Base-by-base conservation (phyloP, 164 flowering plant species). In the Magnolia officinalis region DNA sequence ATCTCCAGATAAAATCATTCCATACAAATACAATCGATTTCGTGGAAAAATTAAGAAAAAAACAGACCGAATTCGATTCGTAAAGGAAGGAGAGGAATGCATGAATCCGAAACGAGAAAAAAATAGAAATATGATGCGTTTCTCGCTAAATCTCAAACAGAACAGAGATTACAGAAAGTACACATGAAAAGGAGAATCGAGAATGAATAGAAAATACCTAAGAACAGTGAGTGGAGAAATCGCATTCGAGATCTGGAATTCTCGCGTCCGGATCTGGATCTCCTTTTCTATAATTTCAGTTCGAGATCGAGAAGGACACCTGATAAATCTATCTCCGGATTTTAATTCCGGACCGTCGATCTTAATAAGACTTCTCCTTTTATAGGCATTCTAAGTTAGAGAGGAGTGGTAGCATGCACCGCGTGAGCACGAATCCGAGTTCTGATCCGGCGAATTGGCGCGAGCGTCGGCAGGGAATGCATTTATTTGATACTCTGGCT, bases 211-310 rank as follows among this genome's bases (percentile, higher is more conserved):
- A 18, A 63, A 67, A 8, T 69, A 75, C 78, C 74, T 21, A 67
- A 70, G 29, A 23, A 16, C 10, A 13, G 50, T 9, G 70, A 61
- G 23, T 64, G 71, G 13, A 72, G 71, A 65, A 61, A 70, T 45
- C 16, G 71, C 23, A 71, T n/a, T 64, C 63, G 21, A 37, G 79
- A 76, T 71, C 74, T 71, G 26, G 68, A 63, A 63, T 19, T 63
- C 63, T 16, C 16, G 49, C 49, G 21, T 69, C 70, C 19, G 74
- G 78, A 77, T 77, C 74, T 77, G 68, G 79, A 77, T 77, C 79
- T 77, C 50, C 19, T 64, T 20, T 61, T 7, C 63, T 55, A 11
- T 9, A 55, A 55, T 55, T 55, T 55, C 61, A 55, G 13, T 16
- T 11, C 16, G 16, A 11, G 19, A 55, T 2, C 61, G 61, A 9